Evolutionary conservation across 73 alveolate genomes (phyloP).

Genomic region (Symbiodinium natans): DNA sequence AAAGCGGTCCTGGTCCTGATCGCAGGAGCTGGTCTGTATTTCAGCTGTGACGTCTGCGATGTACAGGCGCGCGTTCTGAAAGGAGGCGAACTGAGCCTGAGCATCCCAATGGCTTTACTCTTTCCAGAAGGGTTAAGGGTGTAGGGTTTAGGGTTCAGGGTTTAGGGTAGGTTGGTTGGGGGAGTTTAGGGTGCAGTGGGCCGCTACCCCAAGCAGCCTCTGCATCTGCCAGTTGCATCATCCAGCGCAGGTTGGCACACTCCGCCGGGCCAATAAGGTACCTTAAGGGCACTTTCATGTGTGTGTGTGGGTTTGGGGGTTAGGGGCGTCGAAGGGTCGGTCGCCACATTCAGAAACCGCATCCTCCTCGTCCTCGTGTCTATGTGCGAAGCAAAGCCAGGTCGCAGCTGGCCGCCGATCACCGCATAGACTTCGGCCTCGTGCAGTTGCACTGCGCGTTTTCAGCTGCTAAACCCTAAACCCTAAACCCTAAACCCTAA

Average conservation of each 20-base stretch:
- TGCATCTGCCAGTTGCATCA: slow-evolving; percentile 73
- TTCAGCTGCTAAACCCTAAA: too few relatives aligned
- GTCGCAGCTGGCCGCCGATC: slow-evolving; percentile 41
- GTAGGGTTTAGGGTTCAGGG: too few relatives aligned
- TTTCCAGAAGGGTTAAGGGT: too few relatives aligned
- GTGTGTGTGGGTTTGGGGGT: not conserved
- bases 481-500: too few relatives aligned
- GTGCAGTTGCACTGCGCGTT: too few relatives aligned
- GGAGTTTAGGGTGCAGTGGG: too few relatives aligned
- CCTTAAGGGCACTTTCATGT: too few relatives aligned
- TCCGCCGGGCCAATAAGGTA: slow-evolving; percentile 77
- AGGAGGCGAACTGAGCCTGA: slow-evolving; percentile 58
- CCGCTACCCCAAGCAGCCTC: slow-evolving; percentile 25
- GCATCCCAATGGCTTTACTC: too few relatives aligned
- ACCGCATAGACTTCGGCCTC: slow-evolving; percentile 90
- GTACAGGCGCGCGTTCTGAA: slow-evolving; percentile 60
- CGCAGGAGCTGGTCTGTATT: slow-evolving; percentile 57
- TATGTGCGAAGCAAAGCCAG: not conserved
- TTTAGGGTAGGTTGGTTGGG: too few relatives aligned
- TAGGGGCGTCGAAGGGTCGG: too few relatives aligned
- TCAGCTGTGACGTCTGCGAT: slow-evolving; percentile 70
- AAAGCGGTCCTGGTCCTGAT: not conserved
- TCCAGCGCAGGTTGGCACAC: slow-evolving; percentile 49
- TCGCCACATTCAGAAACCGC: too few relatives aligned
- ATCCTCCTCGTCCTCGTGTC: too few relatives aligned